phyloP scores from a whole-genome alignment of 208 protist genomes.

The Trypanosoma conorhini region DNA sequence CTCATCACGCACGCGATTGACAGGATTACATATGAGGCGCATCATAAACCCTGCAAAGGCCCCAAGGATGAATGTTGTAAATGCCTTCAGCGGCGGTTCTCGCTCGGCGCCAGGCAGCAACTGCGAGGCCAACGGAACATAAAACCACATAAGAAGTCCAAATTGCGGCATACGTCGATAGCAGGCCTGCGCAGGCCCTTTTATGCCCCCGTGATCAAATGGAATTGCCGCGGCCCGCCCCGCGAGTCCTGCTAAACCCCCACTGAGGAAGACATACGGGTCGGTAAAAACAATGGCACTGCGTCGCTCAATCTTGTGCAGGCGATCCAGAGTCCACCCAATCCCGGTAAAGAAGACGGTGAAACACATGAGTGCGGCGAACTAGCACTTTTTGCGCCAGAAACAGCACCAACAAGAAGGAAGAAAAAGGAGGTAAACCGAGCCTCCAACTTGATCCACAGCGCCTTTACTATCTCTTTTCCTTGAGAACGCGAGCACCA shows the following conservation, averaged over 20 bases:
- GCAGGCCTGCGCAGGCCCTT: slow-evolving; percentile 67
- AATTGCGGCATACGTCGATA: slow-evolving; percentile 78
- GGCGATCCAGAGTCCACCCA: slow-evolving; percentile 37
- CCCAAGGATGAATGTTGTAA: slow-evolving; percentile 81
- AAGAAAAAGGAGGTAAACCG: slow-evolving; percentile 20
- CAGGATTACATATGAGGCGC: slow-evolving; percentile 84
- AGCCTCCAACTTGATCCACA: neutral
- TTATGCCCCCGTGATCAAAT: slow-evolving; percentile 77
- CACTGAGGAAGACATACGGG: slow-evolving; percentile 81
- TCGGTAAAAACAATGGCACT: slow-evolving; percentile 60
- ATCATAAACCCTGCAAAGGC: slow-evolving; percentile 79
- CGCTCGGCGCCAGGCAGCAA: slow-evolving; percentile 63
- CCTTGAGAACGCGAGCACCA: too few species aligned
- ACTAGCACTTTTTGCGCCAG: neutral
- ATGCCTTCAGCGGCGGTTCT: slow-evolving; percentile 71
- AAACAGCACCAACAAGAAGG: too few species aligned
- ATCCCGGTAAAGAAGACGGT: slow-evolving; percentile 25
- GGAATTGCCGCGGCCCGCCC: slow-evolving; percentile 58
- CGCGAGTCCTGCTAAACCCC: slow-evolving; percentile 61
- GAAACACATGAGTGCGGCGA: slow-evolving; percentile 12
- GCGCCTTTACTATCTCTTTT: too few species aligned
- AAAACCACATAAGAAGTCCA: slow-evolving; percentile 88
- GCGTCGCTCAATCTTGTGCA: slow-evolving; percentile 65
- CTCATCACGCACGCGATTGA: slow-evolving; percentile 85
- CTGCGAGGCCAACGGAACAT: slow-evolving; percentile 66